Conservation (phyloP, 192 early-diverging fungal genomes). For the Phlyctochytrium planicorne region DNA sequence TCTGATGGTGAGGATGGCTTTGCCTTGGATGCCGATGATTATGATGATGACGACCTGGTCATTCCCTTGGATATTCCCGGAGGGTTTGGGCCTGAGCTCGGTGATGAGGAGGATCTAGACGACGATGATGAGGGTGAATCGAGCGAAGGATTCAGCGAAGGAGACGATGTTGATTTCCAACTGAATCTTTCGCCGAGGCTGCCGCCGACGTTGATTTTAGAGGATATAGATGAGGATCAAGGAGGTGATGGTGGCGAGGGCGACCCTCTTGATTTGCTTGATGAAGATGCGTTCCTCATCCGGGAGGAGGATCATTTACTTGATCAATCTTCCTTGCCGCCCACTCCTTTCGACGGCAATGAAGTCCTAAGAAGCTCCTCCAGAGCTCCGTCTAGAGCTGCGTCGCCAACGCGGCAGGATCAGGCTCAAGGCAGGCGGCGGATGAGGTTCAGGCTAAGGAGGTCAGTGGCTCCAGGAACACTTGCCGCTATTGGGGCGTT, state of each 20-base stretch:
- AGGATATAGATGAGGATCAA: background rate
- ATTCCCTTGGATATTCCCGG: background rate
- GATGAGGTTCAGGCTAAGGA: slow-evolving; percentile 8
- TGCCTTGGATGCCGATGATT: background rate
- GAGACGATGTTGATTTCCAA: background rate
- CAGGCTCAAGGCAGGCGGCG: background rate
- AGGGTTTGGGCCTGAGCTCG: background rate
- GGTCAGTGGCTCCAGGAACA: background rate
- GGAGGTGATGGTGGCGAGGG: background rate
- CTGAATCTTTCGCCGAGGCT: slow-evolving; percentile 2
- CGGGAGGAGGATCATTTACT: background rate
- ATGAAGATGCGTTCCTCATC: background rate
- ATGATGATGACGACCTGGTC: background rate
- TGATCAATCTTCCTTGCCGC: background rate
- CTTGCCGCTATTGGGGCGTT: slow-evolving; percentile 1
- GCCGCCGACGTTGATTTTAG: background rate
- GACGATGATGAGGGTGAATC: background rate
- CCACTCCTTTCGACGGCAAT: background rate
- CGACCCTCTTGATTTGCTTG: background rate
- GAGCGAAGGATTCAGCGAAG: background rate
- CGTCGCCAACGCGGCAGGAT: background rate
- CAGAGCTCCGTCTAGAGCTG: background rate
- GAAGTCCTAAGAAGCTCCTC: background rate
- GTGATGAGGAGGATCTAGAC: background rate
- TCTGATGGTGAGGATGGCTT: too few species aligned